phyloP scores from a whole-genome alignment of 352 stramenopile species.

The Phytophthora boehmeriae region DNA sequence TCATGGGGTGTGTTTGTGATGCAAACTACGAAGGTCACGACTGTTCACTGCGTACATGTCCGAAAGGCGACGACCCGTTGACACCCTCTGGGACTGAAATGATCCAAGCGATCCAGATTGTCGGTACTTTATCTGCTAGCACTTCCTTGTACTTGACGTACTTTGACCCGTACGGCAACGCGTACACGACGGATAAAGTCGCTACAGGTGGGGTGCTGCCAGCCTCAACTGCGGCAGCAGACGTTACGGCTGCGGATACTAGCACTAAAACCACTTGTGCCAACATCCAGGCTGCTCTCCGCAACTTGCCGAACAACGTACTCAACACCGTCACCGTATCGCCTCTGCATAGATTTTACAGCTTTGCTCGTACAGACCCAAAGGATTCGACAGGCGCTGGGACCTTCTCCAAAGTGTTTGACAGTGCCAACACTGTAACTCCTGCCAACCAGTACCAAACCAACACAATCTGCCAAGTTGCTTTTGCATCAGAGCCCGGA shows the following conservation, averaged over 20 bases:
- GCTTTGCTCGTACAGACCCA: constrained; percentile 30
- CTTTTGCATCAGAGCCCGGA: constrained; percentile 56
- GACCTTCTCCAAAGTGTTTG: constrained; percentile 9
- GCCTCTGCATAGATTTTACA: neutral
- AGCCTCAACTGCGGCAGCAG: neutral
- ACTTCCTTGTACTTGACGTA: constrained; percentile 67
- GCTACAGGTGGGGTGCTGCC: constrained; percentile 9
- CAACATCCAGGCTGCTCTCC: constrained; percentile 47
- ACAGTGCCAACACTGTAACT: neutral
- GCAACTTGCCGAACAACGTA: constrained; percentile 66
- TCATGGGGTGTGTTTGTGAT: constrained; percentile 85
- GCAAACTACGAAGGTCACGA: constrained; percentile 54
- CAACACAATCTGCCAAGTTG: constrained; percentile 40
- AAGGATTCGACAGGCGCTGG: constrained; percentile 1
- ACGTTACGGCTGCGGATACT: neutral
- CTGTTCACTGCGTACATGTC: constrained; percentile 62
- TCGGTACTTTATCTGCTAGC: neutral
- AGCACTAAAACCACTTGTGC: constrained; percentile 25
- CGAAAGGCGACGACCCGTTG: constrained; percentile 68
- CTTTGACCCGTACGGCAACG: constrained; percentile 74
- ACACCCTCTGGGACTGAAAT: constrained; percentile 63
- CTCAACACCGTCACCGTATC: constrained; percentile 54
- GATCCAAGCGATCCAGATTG: constrained; percentile 37
- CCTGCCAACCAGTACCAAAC: neutral
- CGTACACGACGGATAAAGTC: constrained; percentile 59